Evolutionary conservation across 495 filamentous ascomycete species (phyloP).

Genomic region (Astrothelium subdiscretum): DNA sequence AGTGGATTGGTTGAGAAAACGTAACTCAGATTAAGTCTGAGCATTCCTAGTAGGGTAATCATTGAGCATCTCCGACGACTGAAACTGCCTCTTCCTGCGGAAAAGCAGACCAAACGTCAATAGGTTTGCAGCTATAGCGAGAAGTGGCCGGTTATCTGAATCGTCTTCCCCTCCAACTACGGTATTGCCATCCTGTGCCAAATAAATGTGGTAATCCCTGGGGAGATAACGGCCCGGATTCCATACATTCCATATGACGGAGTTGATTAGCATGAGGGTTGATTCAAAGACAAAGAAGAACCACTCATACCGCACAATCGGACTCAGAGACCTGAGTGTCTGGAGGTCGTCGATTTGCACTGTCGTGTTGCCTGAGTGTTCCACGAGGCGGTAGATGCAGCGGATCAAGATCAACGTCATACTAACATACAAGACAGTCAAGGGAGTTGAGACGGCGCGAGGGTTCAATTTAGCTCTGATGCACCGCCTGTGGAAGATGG

Average conservation of each 20-base stretch:
- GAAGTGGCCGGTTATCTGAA: neutral
- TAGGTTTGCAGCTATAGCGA: neutral
- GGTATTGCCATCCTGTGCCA: conserved; percentile 51
- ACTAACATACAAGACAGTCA: conserved; percentile 51
- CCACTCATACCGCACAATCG: conserved; percentile 54
- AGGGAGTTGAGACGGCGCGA: conserved; percentile 38
- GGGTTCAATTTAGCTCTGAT: conserved; percentile 37
- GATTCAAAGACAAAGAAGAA: conserved; percentile 66
- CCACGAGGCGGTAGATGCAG: conserved; percentile 56
- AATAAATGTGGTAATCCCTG: conserved; percentile 49
- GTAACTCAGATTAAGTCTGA: neutral
- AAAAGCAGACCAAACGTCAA: neutral
- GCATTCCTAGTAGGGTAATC: neutral
- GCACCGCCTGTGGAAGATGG: conserved; percentile 48
- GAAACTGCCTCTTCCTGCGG: neutral
- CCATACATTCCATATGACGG: conserved; percentile 38
- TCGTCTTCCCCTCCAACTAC: conserved; percentile 42
- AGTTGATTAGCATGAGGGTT: conserved; percentile 50
- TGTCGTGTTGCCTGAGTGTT: conserved; percentile 41
- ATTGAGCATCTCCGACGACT: neutral
- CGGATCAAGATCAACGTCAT: conserved; percentile 48
- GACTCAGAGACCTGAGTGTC: conserved; percentile 23
- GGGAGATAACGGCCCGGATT: conserved; percentile 54
- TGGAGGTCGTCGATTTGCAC: conserved; percentile 19
- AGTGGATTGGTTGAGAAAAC: neutral